phyloP scores from a whole-genome alignment of 2,329 filamentous ascomycete genomes.

The Aphanocladium album region DNA sequence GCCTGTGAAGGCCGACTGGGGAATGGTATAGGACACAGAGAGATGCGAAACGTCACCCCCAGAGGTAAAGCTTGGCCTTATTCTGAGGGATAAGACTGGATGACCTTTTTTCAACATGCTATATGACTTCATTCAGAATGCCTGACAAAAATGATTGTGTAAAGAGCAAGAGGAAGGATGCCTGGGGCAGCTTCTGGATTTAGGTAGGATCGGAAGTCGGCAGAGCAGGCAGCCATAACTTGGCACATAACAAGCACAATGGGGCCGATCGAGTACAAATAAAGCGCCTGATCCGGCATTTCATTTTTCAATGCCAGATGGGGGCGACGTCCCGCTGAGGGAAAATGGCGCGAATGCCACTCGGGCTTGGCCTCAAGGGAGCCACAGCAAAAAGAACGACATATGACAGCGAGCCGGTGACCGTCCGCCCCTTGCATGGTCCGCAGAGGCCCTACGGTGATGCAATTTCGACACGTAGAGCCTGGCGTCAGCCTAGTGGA shows the following conservation, averaged over 20 bases:
- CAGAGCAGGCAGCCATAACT: slow-evolving; percentile 1
- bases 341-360: not conserved
- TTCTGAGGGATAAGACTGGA: not conserved
- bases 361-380: not conserved
- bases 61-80: slow-evolving; percentile 7
- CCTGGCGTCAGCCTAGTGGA: slow-evolving; percentile 8
- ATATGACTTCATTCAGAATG: not conserved
- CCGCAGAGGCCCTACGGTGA: not conserved
- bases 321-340: not conserved
- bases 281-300: not conserved
- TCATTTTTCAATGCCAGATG: not conserved
- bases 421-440: not conserved
- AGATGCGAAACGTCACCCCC: slow-evolving; percentile 8
- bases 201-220: slow-evolving; percentile 6
- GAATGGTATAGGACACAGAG: slow-evolving; percentile 9
- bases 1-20: slow-evolving; percentile 1
- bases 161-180: not conserved
- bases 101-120: not conserved
- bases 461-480: slow-evolving; percentile 5
- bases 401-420: not conserved
- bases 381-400: not conserved
- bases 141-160: not conserved
- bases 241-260: not conserved
- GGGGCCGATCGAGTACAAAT: not conserved
- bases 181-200: slow-evolving; percentile 1